These are phyloP conservation scores for Delphinella strobiligena DNA, from an alignment of 2,329 filamentous ascomycete species.

Conservation along the genomic window DNA sequence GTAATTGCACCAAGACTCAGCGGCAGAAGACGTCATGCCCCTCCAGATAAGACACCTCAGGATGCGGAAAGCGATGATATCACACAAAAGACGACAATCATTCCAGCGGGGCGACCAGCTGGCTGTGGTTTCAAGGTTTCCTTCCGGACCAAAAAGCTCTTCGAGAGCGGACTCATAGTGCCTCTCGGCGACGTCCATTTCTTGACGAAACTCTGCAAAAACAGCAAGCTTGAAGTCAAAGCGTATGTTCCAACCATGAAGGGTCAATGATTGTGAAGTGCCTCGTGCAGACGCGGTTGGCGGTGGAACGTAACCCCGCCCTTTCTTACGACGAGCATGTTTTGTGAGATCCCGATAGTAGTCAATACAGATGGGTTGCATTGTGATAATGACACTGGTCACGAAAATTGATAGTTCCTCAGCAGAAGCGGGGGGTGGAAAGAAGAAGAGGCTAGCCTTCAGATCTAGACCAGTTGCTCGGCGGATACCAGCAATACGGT, in stretches of 20 bases:
- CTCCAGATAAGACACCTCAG: slow-evolving; percentile 75
- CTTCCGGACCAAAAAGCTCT: slow-evolving; percentile 63
- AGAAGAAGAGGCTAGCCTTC: slow-evolving; percentile 69
- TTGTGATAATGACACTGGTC: slow-evolving; percentile 55
- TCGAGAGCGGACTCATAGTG: slow-evolving; percentile 85
- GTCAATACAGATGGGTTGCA: slow-evolving; percentile 68
- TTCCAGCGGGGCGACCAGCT: slow-evolving; percentile 87
- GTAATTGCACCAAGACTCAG: slow-evolving; percentile 70
- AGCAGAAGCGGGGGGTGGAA: slow-evolving; percentile 60
- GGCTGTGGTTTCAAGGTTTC: slow-evolving; percentile 72
- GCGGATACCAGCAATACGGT: slow-evolving; percentile 69
- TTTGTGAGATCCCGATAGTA: slow-evolving; percentile 94
- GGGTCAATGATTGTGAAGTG: slow-evolving; percentile 74
- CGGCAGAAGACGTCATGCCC: slow-evolving; percentile 65
- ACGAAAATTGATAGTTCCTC: slow-evolving; percentile 64
- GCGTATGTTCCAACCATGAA: slow-evolving; percentile 80
- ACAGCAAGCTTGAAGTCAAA: slow-evolving; percentile 91
- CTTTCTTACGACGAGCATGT: slow-evolving; percentile 77
- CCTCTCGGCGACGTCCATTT: slow-evolving; percentile 75
- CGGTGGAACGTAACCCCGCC: slow-evolving; percentile 62
- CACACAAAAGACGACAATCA: slow-evolving; percentile 78
- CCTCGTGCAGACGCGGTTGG: slow-evolving; percentile 72
- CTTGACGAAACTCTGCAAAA: slow-evolving; percentile 85
- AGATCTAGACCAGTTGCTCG: slow-evolving; percentile 68
- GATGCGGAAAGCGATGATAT: slow-evolving; percentile 67